Conservation (phyloP, 2,329 filamentous ascomycete genomes). For the Diaporthe longicolla region DNA sequence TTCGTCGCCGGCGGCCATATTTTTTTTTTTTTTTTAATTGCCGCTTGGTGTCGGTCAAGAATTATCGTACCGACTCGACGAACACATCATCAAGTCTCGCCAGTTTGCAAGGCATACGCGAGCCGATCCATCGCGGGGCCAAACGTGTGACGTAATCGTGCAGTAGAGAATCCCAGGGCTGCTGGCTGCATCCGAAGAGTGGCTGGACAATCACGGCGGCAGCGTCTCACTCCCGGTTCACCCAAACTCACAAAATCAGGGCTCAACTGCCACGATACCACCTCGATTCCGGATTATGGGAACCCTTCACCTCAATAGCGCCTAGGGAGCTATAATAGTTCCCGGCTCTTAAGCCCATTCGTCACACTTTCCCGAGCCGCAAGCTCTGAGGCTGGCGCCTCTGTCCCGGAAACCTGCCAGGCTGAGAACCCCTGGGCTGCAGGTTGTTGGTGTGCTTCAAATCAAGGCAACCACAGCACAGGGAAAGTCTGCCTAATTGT, state of each 20-base stretch:
- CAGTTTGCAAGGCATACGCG: neutral
- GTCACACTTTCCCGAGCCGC: conserved; percentile 18
- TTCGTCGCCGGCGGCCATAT: neutral
- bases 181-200: conserved; percentile 7
- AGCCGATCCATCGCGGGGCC: conserved; percentile 29
- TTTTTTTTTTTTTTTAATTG: too few species aligned
- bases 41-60: neutral
- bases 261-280: conserved; percentile 21
- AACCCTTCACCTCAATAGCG: conserved; percentile 25
- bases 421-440: neutral
- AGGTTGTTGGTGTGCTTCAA: neutral
- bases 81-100: conserved; percentile 11
- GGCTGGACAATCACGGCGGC: conserved; percentile 10
- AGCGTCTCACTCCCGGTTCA: conserved; percentile 12
- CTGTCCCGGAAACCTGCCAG: neutral
- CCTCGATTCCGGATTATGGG: conserved; percentile 32
- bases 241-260: conserved; percentile 16
- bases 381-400: neutral
- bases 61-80: neutral
- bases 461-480: neutral
- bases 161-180: conserved; percentile 1
- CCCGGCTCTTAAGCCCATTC: conserved; percentile 24
- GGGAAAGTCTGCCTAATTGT: neutral
- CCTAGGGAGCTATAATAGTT: conserved; percentile 25
- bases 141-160: conserved; percentile 21